Conservation (phyloP, 345 rosid genomes). For the Litchi chinensis region DNA sequence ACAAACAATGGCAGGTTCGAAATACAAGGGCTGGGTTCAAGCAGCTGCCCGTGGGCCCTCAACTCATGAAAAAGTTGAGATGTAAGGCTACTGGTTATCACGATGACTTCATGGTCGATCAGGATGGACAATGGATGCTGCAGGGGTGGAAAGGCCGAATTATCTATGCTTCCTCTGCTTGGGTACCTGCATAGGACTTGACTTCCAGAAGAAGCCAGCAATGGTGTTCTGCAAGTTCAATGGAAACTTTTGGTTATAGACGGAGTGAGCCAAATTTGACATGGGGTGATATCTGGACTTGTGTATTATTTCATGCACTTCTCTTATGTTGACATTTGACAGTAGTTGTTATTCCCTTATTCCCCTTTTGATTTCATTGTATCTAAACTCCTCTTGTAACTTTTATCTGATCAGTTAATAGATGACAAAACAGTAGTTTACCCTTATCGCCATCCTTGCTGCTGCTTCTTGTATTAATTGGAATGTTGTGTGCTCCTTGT, state of each 20-base stretch:
- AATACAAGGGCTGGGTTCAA: conserved; percentile 65
- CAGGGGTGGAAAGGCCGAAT: conserved; percentile 91
- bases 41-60: conserved; percentile 52
- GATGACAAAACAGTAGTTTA: not conserved
- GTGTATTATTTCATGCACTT: not conserved
- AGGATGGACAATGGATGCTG: conserved; percentile 67
- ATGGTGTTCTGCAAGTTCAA: not conserved
- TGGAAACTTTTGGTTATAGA: not conserved
- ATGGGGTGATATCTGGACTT: not conserved
- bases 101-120: conserved; percentile 54
- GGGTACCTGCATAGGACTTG: conserved; percentile 51
- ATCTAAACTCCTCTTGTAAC: not conserved
- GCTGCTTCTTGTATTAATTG: not conserved
- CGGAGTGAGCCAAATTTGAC: not conserved
- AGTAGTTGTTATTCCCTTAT: not conserved
- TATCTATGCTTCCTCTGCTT: conserved; percentile 58
- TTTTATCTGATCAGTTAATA: not conserved
- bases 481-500: no score
- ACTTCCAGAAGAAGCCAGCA: conserved; percentile 19
- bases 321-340: not conserved
- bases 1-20: conserved; percentile 78
- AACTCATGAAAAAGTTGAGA: conserved; percentile 46
- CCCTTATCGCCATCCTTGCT: not conserved
- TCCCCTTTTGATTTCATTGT: not conserved
- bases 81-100: conserved; percentile 39